Evolutionary conservation across 371 early-diverging fungal genomes (phyloP).

Genomic region (Mortierella sp.): DNA sequence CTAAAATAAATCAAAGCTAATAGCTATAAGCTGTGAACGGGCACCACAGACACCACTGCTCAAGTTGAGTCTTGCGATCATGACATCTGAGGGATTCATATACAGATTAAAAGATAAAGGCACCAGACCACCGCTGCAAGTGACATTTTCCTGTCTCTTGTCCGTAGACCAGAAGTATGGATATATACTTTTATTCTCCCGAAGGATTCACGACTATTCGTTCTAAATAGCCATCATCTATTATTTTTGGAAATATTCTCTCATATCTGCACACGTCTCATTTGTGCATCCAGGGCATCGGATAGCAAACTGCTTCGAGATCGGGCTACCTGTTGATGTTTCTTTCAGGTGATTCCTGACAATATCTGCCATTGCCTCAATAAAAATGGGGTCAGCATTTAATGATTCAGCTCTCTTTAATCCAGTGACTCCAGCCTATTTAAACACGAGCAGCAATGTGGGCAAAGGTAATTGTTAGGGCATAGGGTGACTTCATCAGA

Average conservation of each 20-base stretch:
- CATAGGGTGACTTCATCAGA: no score
- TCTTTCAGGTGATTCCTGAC: constrained; percentile 80
- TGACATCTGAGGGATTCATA: no score
- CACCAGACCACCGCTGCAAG: no score
- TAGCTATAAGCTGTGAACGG: no score
- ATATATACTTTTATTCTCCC: no score
- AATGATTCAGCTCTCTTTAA: constrained; percentile 91
- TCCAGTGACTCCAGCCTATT: constrained; percentile 78
- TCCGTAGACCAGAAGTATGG: no score
- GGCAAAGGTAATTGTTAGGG: neutral
- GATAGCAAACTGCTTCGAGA: constrained; percentile 77
- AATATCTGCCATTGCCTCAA: constrained; percentile 89
- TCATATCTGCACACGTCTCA: constrained; percentile 76
- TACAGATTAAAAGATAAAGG: no score
- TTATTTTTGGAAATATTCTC: constrained; percentile 68
- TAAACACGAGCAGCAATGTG: neutral
- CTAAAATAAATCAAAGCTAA: no score
- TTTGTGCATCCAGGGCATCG: constrained; percentile 89
- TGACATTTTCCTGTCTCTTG: no score
- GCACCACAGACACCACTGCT: no score
- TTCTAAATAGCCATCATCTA: neutral
- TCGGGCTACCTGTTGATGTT: constrained; percentile 53
- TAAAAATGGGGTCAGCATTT: constrained; percentile 91
- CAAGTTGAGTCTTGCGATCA: no score
- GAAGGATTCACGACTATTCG: neutral